Base-by-base conservation (phyloP, 225 moss, liverwort and hornwort genomes). In the Physcomitrium patens region DNA sequence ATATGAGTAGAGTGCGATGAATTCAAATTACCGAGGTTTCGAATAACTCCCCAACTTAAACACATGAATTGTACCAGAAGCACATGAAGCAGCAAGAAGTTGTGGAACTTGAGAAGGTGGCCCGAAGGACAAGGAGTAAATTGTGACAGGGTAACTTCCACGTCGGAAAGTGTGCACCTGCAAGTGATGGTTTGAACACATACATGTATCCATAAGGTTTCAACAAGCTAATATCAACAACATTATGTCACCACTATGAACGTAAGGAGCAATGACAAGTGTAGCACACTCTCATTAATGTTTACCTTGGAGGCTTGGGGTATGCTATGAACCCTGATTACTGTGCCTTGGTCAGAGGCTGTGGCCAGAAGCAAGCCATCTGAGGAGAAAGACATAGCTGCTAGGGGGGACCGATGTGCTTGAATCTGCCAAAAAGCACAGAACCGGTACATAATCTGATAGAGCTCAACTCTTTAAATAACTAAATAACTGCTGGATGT, bases 61-160 rank as follows among this genome's bases (percentile, higher is more conserved):
- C 70, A 96, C 85, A 75, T 96, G 96, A n/a, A 96, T 89, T 75
- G 93, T 96, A 22, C 96, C 96, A 62, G 96, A 96, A 75, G 93
- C 89, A 77, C 92, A 87, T 60, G 92, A 94, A 77, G 94, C 96
- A 73, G 94, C 96, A 71, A 96, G 81, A 47, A 96, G 82, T 73
- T 94, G 92, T 63, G 96, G 96, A 60, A 84, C 83, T 76, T 88
- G 90, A 77, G 89, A 85, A 64, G 86, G 63, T 68, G 96, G 92
- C 8, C 96, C 93, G 66, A 96, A 96, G 47, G 96, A 94, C 57
- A 96, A 86, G 54, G 96, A 93, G 79, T 94, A 96, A 37, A 96
- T 94, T 62, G 92, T 86, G 47, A 71, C 89, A 74, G 96, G 92
- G 63, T 89, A 91, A 50, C 72, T 94, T 62, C 96, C 96, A 63